Conservation (phyloP, 2,329 filamentous ascomycete species). For the Byssoonygena ceratinophila region DNA sequence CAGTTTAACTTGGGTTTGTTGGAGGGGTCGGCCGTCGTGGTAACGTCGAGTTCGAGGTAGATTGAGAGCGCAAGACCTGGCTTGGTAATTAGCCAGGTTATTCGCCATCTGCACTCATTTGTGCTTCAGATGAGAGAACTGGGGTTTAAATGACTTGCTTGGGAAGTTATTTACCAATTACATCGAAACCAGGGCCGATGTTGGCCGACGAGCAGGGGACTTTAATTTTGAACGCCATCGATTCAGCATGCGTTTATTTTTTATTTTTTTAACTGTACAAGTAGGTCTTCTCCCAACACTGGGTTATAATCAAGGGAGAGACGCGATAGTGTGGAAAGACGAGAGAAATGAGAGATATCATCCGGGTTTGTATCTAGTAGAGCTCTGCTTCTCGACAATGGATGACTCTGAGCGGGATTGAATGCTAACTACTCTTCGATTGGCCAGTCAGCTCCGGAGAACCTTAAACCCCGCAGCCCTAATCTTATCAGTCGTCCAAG, state of each 20-base stretch:
- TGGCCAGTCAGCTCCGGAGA: background rate
- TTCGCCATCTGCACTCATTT: background rate
- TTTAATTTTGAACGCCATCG: slow-evolving; percentile 52
- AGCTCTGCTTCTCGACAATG: background rate
- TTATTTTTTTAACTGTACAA: no score
- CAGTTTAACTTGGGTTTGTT: slow-evolving; percentile 63
- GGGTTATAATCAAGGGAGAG: no score
- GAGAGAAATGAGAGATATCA: background rate
- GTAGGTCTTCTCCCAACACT: no score
- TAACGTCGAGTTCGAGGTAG: slow-evolving; percentile 82
- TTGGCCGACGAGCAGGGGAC: slow-evolving; percentile 94
- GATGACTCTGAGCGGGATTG: slow-evolving; percentile 1
- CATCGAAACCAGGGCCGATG: slow-evolving; percentile 95
- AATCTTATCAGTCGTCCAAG: slow-evolving; percentile 3
- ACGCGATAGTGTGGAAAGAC: background rate
- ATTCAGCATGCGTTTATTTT: no score
- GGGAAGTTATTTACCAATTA: slow-evolving; percentile 49
- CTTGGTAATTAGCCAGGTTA: background rate
- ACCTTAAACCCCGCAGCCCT: background rate
- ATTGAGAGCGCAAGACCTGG: slow-evolving; percentile 76
- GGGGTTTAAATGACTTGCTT: background rate
- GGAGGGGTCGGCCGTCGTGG: slow-evolving; percentile 45
- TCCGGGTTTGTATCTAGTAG: no score
- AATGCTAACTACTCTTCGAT: background rate
- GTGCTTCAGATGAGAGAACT: background rate